Evolutionary conservation across 2,329 filamentous ascomycete genomes (phyloP).

Genomic region (Stachybotrys echinatus): DNA sequence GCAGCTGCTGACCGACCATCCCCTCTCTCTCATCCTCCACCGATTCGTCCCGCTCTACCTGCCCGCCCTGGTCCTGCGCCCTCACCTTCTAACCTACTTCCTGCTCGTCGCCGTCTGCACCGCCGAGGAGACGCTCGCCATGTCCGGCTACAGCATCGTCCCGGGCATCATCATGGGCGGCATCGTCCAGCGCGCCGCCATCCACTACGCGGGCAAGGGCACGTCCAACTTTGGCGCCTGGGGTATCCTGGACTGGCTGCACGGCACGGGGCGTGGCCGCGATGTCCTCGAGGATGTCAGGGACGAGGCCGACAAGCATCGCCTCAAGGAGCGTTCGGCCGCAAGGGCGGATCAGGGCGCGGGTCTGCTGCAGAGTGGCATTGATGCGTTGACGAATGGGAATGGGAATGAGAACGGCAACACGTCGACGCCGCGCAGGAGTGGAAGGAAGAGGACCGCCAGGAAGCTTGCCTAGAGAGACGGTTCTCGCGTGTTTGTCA

Average conservation of each 20-base stretch:
- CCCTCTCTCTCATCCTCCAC: slow-evolving; percentile 55
- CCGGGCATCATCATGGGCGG: slow-evolving; percentile 50
- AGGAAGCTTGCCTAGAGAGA: slow-evolving; percentile 9
- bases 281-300: slow-evolving; percentile 48
- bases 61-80: slow-evolving; percentile 58
- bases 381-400: slow-evolving; percentile 21
- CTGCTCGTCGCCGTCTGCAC: slow-evolving; percentile 58
- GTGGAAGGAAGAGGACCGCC: slow-evolving; percentile 16
- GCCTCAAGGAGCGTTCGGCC: slow-evolving; percentile 36
- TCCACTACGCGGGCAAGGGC: slow-evolving; percentile 52
- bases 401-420: slow-evolving; percentile 8
- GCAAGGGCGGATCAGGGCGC: slow-evolving; percentile 26
- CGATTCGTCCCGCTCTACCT: slow-evolving; percentile 62
- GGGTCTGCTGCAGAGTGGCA: slow-evolving; percentile 24
- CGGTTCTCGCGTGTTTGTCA: background rate
- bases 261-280: slow-evolving; percentile 49
- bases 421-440: slow-evolving; percentile 14
- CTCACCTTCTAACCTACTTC: slow-evolving; percentile 69
- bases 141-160: slow-evolving; percentile 60
- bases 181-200: slow-evolving; percentile 32
- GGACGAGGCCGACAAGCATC: slow-evolving; percentile 52
- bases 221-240: slow-evolving; percentile 57
- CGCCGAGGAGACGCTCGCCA: slow-evolving; percentile 60
- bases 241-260: slow-evolving; percentile 58
- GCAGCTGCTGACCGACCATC: slow-evolving; percentile 63